Conservation (phyloP, 2,329 filamentous ascomycete genomes). For the Aspergillus spinulosporus region DNA sequence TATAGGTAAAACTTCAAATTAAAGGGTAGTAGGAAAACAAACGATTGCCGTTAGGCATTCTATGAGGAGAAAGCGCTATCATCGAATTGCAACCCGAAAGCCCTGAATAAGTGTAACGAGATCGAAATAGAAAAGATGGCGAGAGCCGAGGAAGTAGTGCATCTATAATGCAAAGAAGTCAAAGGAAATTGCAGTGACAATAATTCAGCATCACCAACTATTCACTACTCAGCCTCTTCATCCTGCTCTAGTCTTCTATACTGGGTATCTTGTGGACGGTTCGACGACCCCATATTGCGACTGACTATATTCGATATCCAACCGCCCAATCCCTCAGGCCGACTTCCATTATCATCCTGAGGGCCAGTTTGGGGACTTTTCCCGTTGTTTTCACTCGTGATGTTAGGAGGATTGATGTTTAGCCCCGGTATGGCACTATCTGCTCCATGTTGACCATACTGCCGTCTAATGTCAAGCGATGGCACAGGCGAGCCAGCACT, state of each 20-base stretch:
- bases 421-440: conserved; percentile 75
- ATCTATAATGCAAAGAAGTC: neutral
- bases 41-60: neutral
- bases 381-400: conserved; percentile 52
- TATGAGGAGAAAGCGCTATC: neutral
- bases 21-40: neutral
- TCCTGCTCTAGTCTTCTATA: conserved; percentile 50
- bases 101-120: neutral
- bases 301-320: conserved; percentile 70
- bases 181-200: neutral
- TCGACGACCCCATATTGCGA: conserved; percentile 44
- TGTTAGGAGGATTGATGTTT: conserved; percentile 74
- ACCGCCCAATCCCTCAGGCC: conserved; percentile 61
- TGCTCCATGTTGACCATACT: conserved; percentile 51
- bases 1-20: neutral
- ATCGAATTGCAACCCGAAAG: neutral
- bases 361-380: conserved; percentile 45
- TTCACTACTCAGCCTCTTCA: conserved; percentile 37
- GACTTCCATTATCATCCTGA: conserved; percentile 36
- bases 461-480: conserved; percentile 67
- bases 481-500: conserved; percentile 73
- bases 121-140: neutral
- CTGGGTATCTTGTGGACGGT: conserved; percentile 43
- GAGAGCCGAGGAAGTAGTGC: neutral
- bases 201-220: neutral